These are phyloP conservation scores for Ananas comosus DNA, from an alignment of 176 grass and related monocot genomes.

Conservation along the genomic window DNA sequence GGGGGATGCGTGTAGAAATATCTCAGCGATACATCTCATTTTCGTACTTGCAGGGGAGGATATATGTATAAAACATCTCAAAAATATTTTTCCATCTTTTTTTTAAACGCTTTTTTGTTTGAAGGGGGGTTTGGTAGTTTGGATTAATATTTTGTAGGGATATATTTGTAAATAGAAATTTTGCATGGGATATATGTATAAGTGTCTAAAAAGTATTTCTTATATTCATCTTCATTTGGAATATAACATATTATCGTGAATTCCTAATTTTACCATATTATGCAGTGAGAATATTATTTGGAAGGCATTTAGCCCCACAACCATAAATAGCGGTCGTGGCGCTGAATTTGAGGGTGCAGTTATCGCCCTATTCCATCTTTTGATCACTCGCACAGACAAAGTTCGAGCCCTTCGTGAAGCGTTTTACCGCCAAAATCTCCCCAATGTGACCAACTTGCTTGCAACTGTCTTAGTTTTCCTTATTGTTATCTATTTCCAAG, in stretches of 20 bases:
- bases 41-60: too few relatives aligned
- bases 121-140: too few relatives aligned
- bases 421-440: constrained; percentile 95
- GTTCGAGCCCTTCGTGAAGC: constrained; percentile 70
- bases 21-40: too few relatives aligned
- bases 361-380: constrained; percentile 84
- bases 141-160: too few relatives aligned
- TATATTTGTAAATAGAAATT: background rate
- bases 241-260: constrained; percentile 10
- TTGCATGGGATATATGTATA: background rate
- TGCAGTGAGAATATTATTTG: constrained; percentile 95
- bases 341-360: constrained; percentile 97
- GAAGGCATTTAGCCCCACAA: constrained; percentile 98
- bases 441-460: constrained; percentile 90
- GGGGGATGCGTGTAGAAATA: too few relatives aligned
- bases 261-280: background rate
- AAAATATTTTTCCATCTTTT: too few relatives aligned
- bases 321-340: constrained; percentile 78
- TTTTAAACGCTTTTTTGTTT: background rate
- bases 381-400: constrained; percentile 93
- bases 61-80: too few relatives aligned
- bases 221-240: constrained; percentile 4
- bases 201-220: background rate
- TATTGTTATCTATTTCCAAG: constrained; percentile 96
- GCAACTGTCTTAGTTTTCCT: constrained; percentile 91